A percentile compares a stretch with the other conserved stretches of the same genome.
Evolutionary conservation across 1,284 basidiomycete genomes (phyloP).

Genomic region (Phlebopus sp.): DNA sequence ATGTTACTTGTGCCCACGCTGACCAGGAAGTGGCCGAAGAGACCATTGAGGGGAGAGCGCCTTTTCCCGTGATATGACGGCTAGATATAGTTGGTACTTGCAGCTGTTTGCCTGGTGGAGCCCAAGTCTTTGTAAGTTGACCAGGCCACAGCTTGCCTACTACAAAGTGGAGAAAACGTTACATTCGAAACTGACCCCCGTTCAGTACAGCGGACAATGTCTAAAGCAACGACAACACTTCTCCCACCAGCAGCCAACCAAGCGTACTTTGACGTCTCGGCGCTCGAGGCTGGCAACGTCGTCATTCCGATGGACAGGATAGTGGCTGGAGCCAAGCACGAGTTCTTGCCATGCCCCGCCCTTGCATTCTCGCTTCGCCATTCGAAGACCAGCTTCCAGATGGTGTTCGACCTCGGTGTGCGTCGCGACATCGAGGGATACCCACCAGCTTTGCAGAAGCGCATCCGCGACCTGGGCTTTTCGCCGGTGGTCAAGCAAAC

Average conservation of each 20-base stretch:
- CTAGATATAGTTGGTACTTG: too few relatives aligned
- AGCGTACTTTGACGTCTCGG: constrained; percentile 45
- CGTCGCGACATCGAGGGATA: constrained; percentile 43
- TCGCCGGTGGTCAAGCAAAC: constrained; percentile 39
- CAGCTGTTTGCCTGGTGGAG: too few relatives aligned
- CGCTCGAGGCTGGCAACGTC: constrained; percentile 44
- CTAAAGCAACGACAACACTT: constrained; percentile 14
- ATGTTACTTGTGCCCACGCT: constrained; percentile 39
- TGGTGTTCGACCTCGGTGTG: constrained; percentile 52
- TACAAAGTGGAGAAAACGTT: too few relatives aligned
- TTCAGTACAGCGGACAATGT: neutral
- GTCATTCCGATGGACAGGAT: constrained; percentile 35
- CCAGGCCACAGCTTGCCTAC: too few relatives aligned
- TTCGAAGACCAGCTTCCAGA: constrained; percentile 32
- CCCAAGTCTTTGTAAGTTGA: too few relatives aligned
- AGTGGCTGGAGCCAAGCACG: constrained; percentile 32
- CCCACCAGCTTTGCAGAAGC: constrained; percentile 32
- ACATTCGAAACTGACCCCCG: too few relatives aligned
- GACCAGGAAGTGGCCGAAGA: constrained; percentile 41
- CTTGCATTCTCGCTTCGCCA: constrained; percentile 49
- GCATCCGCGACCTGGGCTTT: constrained; percentile 20
- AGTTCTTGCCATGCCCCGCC: constrained; percentile 34
- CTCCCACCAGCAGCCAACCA: constrained; percentile 37
- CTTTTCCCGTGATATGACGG: constrained; percentile 28
- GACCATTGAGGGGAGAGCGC: constrained; percentile 37